These are phyloP conservation scores for Phyllosticta capitalensis DNA, from an alignment of 2,329 filamentous ascomycete species.

Conservation along the genomic window DNA sequence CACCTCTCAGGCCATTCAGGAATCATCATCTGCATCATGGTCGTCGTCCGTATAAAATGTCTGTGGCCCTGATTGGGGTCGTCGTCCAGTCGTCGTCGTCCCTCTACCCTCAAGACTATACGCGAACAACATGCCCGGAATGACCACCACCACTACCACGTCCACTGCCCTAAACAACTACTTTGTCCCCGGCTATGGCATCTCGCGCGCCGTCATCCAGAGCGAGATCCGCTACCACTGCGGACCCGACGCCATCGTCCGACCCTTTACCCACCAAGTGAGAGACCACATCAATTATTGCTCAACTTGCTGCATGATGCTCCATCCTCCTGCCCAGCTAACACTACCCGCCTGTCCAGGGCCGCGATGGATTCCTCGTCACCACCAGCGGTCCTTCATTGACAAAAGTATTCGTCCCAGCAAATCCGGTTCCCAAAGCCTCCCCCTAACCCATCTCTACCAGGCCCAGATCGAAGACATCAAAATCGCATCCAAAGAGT, in stretches of 20 bases:
- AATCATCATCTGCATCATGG: no score
- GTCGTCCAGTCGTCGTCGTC: no score
- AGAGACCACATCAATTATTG: no score
- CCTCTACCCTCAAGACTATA: not conserved
- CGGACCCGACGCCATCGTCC: slow-evolving; percentile 33
- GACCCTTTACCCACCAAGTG: slow-evolving; percentile 35
- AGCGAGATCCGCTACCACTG: slow-evolving; percentile 35
- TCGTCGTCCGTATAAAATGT: not conserved
- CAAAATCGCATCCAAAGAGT: slow-evolving; percentile 30
- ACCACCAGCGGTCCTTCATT: slow-evolving; percentile 31
- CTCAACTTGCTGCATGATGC: not conserved
- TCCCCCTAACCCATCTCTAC: not conserved
- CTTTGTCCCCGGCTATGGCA: slow-evolving; percentile 34
- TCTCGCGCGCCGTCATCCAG: slow-evolving; percentile 35
- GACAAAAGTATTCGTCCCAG: slow-evolving; percentile 26
- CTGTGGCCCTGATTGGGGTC: not conserved
- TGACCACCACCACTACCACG: slow-evolving; percentile 12
- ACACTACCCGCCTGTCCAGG: slow-evolving; percentile 20
- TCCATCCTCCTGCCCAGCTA: not conserved
- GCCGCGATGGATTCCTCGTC: slow-evolving; percentile 34
- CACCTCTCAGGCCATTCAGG: not conserved
- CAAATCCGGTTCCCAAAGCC: no score
- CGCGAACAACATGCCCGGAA: slow-evolving; percentile 11
- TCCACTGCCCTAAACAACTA: slow-evolving; percentile 24
- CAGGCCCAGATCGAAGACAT: slow-evolving; percentile 35